These are phyloP conservation scores for Pichia deserticola DNA, from an alignment of 805 yeast genomes.

Conservation along the genomic window DNA sequence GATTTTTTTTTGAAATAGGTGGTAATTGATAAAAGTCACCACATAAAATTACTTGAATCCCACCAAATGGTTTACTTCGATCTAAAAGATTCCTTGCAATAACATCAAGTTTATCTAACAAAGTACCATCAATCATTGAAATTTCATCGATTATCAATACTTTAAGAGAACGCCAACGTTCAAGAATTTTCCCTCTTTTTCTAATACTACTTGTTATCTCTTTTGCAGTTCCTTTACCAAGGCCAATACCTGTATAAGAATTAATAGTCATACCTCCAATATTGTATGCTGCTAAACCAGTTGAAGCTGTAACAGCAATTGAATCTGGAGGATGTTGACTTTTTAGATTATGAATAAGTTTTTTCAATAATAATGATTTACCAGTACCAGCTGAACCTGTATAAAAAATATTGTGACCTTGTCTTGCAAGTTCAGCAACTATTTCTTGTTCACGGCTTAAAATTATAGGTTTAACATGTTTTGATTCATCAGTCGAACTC, in stretches of 20 bases:
- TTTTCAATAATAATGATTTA: conserved; percentile 61
- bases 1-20: conserved; percentile 44
- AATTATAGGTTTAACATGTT: conserved; percentile 5
- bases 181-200: conserved; percentile 34
- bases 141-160: conserved; percentile 87
- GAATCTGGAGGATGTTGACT: conserved; percentile 35
- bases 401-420: conserved; percentile 70
- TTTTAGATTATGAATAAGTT: conserved; percentile 50
- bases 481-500: neutral
- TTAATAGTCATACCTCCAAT: conserved; percentile 89
- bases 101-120: conserved; percentile 67
- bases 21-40: conserved; percentile 97
- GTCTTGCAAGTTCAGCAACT: conserved; percentile 53
- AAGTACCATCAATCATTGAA: conserved; percentile 82
- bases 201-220: conserved; percentile 42
- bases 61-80: conserved; percentile 70
- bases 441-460: conserved; percentile 57
- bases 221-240: conserved; percentile 50
- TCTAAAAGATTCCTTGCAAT: conserved; percentile 53
- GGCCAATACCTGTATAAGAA: conserved; percentile 77
- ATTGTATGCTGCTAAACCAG: conserved; percentile 93
- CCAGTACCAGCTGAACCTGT: conserved; percentile 98
- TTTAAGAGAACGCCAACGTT: conserved; percentile 58
- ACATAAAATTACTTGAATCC: conserved; percentile 78
- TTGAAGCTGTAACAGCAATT: conserved; percentile 90